Evolutionary conservation across 2,329 filamentous ascomycete genomes (phyloP).

Genomic region (Colletotrichum filicis): DNA sequence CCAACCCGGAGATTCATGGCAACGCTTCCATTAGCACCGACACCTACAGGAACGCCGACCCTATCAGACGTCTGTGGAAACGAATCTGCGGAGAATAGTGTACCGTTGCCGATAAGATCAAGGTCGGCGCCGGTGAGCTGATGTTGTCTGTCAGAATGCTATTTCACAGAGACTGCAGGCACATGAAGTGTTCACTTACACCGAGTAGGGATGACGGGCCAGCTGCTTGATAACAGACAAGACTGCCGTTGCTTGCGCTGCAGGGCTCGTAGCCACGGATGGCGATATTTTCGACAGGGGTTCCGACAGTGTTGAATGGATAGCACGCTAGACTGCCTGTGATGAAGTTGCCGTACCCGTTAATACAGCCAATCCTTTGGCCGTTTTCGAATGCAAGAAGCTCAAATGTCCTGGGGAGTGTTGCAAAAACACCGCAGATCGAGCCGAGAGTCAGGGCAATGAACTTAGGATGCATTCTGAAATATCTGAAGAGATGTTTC

Average conservation of each 20-base stretch:
- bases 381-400: neutral
- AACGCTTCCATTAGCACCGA: no score
- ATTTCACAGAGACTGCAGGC: no score
- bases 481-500: no score
- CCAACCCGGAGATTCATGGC: no score
- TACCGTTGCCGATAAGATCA: no score
- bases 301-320: neutral
- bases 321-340: neutral
- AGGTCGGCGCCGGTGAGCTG: no score
- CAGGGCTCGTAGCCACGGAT: neutral
- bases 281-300: neutral
- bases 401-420: neutral
- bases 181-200: neutral
- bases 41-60: no score
- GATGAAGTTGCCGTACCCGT: neutral
- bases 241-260: neutral
- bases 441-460: neutral
- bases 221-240: neutral
- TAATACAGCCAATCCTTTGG: neutral
- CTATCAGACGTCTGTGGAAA: no score
- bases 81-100: no score
- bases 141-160: no score
- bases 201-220: neutral
- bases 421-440: neutral
- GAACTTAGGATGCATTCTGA: slow-evolving; percentile 15